These are phyloP conservation scores for Mrakiaceae sp. DNA, from an alignment of 1,284 basidiomycete species.

Conservation along the genomic window DNA sequence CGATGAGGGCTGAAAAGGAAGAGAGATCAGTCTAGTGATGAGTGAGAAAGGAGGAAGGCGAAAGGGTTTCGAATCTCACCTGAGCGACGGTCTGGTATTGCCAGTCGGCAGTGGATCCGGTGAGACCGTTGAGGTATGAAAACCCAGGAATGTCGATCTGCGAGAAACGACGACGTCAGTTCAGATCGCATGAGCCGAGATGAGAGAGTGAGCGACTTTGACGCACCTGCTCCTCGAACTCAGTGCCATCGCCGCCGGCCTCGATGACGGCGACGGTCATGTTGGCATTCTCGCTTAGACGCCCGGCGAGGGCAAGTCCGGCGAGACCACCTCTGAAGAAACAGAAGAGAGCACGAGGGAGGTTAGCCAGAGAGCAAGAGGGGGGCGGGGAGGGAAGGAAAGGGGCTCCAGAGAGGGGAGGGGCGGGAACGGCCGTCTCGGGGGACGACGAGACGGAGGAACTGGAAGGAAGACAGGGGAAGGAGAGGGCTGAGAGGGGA, in stretches of 20 bases:
- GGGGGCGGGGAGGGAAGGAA: not conserved
- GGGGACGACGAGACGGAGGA: not conserved
- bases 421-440: not conserved
- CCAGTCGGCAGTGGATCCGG: constrained; percentile 50
- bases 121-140: constrained; percentile 30
- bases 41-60: too few relatives aligned
- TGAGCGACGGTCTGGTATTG: constrained; percentile 47
- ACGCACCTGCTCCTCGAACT: constrained; percentile 29
- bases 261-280: constrained; percentile 62
- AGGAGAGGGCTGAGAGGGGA: not conserved
- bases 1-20: constrained; percentile 18
- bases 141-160: constrained; percentile 37
- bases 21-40: constrained; percentile 11
- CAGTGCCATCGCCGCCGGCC: constrained; percentile 52
- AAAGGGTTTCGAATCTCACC: constrained; percentile 17
- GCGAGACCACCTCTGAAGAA: constrained; percentile 50
- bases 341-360: constrained; percentile 11
- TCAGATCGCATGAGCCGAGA: too few relatives aligned
- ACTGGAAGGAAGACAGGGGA: not conserved
- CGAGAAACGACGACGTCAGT: not conserved
- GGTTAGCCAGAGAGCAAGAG: constrained; percentile 5
- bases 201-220: not conserved
- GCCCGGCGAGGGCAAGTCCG: constrained; percentile 58
- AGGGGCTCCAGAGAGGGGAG: not conserved
- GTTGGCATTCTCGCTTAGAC: constrained; percentile 56